Conservation (phyloP, 768 basidiomycete genomes). For the Botryobasidium botryosum region DNA sequence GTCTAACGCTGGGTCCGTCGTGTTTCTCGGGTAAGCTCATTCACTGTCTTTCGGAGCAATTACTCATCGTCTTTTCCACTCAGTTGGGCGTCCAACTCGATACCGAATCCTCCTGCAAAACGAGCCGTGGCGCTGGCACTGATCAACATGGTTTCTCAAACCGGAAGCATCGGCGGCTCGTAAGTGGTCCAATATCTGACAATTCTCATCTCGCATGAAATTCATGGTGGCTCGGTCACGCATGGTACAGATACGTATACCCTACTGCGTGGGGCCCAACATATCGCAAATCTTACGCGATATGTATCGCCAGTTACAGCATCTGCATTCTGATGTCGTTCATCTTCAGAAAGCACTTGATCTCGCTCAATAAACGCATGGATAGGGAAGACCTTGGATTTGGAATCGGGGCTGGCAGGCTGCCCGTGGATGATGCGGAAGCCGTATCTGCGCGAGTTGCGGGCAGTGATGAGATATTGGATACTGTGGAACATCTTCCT, state of each 20-base stretch:
- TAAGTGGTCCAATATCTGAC: slow-evolving; percentile 21
- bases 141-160: slow-evolving; percentile 63
- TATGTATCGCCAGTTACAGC: slow-evolving; percentile 45
- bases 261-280: slow-evolving; percentile 50
- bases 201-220: slow-evolving; percentile 1
- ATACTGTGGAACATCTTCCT: no score
- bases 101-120: slow-evolving; percentile 73
- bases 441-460: no score
- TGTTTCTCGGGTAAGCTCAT: background rate
- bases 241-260: slow-evolving; percentile 49
- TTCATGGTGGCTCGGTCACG: no score
- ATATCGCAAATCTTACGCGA: slow-evolving; percentile 51
- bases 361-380: slow-evolving; percentile 10
- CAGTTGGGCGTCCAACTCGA: slow-evolving; percentile 31
- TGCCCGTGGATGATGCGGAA: no score
- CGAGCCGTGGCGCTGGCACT: slow-evolving; percentile 74
- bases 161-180: slow-evolving; percentile 73
- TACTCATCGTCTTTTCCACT: slow-evolving; percentile 46
- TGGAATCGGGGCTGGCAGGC: no score
- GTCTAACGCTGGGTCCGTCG: slow-evolving; percentile 52
- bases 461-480: no score
- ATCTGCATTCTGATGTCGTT: slow-evolving; percentile 23
- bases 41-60: no score
- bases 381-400: slow-evolving; percentile 4
- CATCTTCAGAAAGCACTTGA: slow-evolving; percentile 14